These are phyloP conservation scores for Tetrahymena elliotti DNA, from an alignment of 73 alveolate genomes.

Conservation along the genomic window DNA sequence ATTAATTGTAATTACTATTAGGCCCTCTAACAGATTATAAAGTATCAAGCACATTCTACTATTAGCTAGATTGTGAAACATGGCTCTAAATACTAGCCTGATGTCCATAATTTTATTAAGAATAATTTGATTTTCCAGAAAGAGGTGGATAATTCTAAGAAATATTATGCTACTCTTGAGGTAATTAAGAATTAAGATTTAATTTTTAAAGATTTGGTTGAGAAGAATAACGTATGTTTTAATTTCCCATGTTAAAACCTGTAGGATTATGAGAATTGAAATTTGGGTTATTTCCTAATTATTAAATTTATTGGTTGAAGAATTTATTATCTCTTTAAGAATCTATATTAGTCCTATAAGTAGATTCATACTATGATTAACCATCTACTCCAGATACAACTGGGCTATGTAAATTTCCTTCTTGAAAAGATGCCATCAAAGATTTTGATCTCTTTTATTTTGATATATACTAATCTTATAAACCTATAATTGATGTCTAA, in stretches of 20 bases:
- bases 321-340: not conserved
- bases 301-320: not conserved
- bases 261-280: not conserved
- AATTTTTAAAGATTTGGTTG: not conserved
- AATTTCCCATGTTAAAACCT: not conserved
- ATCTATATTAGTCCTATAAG: not conserved
- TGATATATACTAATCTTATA: not conserved
- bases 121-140: not conserved
- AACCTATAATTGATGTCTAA: not conserved
- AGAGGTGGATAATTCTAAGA: not conserved
- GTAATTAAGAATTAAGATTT: not conserved
- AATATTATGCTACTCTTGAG: not conserved
- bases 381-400: not conserved
- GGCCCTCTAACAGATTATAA: not conserved
- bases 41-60: not conserved
- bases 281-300: not conserved
- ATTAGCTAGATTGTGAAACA: not conserved
- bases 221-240: not conserved
- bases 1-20: not conserved
- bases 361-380: not conserved
- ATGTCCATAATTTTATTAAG: not conserved
- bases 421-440: not conserved
- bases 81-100: not conserved
- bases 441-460: not conserved
- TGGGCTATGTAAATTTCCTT: not conserved